These are phyloP conservation scores for Phialophora tarda DNA, from an alignment of 2,329 filamentous ascomycete species.

Conservation along the genomic window DNA sequence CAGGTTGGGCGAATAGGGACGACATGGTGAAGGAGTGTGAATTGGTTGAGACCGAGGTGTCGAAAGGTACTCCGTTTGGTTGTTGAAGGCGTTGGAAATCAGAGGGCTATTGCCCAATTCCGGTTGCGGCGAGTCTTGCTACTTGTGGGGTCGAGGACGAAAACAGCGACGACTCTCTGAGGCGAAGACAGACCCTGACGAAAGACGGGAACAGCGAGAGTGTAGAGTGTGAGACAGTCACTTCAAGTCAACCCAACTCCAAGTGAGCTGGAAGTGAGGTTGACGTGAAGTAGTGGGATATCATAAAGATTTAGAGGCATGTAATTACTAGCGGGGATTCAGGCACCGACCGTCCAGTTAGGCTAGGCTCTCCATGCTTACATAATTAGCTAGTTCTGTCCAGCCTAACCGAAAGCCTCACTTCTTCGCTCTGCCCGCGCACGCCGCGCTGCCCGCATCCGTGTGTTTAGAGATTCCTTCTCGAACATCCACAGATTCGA, in stretches of 20 bases:
- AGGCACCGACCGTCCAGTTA: slow-evolving; percentile 5
- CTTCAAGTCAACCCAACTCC: not conserved
- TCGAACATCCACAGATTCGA: slow-evolving; percentile 17
- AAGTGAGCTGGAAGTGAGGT: not conserved
- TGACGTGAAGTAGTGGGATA: not conserved
- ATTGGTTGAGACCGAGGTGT: not conserved
- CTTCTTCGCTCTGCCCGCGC: slow-evolving; percentile 13
- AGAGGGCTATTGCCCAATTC: slow-evolving; percentile 29
- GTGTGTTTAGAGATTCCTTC: slow-evolving; percentile 26
- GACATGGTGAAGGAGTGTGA: slow-evolving; percentile 17
- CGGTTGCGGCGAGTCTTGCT: slow-evolving; percentile 26
- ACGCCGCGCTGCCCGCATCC: slow-evolving; percentile 21
- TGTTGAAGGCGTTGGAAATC: slow-evolving; percentile 20
- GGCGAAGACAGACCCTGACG: not conserved
- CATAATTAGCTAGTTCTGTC: slow-evolving; percentile 4
- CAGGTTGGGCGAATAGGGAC: slow-evolving; percentile 67
- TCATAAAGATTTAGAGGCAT: not conserved
- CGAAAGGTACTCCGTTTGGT: not conserved
- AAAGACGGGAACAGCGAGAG: not conserved
- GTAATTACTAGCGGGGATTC: not conserved
- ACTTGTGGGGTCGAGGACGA: slow-evolving; percentile 8
- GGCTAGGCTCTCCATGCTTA: slow-evolving; percentile 3
- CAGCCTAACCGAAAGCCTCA: slow-evolving; percentile 4
- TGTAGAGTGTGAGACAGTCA: not conserved
- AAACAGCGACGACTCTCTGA: not conserved